Evolutionary conservation across 345 rosid species (phyloP), one percentile per base, ranked within the genome.

Genomic region (Eucalyptus sp.): DNA sequence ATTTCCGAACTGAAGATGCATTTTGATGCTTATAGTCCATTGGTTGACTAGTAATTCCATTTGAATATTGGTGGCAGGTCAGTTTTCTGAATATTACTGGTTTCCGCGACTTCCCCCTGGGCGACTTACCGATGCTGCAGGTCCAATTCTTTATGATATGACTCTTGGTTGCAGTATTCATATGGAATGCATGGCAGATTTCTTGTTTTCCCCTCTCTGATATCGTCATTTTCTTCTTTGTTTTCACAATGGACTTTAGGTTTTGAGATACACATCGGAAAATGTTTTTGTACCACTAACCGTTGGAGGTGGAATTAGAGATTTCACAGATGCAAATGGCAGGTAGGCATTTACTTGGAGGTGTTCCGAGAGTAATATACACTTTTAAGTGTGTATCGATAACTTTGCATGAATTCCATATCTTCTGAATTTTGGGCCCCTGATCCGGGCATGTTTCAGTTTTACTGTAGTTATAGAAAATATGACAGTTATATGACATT

Each of bases 231-330:
- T 18, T 58, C 20, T 49, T 51, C 62, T 46, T 13, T 86, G 43
- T 50, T 51, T 86, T 31, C 56, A 49, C 56, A 49, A 49, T 31
- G 54, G 43, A 41, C 49, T 90, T 50, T 88, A 97, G 99, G 99
- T 98, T n/a, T 89, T 98, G 93, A 95, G 99, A 93, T 80, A 87
- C 91, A 92, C 99, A 60, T 98, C 99, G 76, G 96, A 96, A 92
- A 98, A 96, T 92, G 99, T 97, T 89, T 98, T 98, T 94, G 99
- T 97, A 58, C 99, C 99, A 22, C 92, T 98, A 89, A 95, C 99
- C 18, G 99, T 98, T 89, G 99, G 99, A 92, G 99, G 99, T 93
- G 99, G 99, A 88, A 96, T 98, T 86, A 93, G 99, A 92, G 99
- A 98, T 92, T 98, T 97, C 91, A 97, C 96, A 11, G 99, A 98